These are phyloP conservation scores for Scutellaria baicalensis DNA, from an alignment of 257 asterid genomes.

Conservation along the genomic window DNA sequence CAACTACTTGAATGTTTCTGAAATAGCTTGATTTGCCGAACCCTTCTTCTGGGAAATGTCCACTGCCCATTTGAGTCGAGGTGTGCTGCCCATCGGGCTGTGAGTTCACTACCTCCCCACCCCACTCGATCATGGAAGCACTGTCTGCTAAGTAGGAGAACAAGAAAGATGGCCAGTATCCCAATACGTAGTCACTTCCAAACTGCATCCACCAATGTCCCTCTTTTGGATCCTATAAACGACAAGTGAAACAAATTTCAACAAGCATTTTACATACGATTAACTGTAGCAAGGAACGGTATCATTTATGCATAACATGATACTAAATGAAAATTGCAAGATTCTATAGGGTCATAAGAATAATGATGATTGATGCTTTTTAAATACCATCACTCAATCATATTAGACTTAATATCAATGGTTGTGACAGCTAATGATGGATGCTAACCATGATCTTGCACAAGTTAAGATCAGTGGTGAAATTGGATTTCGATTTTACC, in stretches of 20 bases:
- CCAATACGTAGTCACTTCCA: constrained; percentile 66
- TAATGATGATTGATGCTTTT: constrained; percentile 22
- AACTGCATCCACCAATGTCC: constrained; percentile 98
- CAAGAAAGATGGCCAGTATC: constrained; percentile 93
- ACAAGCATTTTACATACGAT: too few relatives aligned
- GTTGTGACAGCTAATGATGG: not conserved
- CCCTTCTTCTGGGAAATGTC: constrained; percentile 81
- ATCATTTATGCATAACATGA: not conserved
- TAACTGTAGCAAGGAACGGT: not conserved
- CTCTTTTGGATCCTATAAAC: constrained; percentile 68
- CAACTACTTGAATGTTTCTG: constrained; percentile 79
- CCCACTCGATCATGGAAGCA: constrained; percentile 90
- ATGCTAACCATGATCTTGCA: constrained; percentile 13
- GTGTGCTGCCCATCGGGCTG: constrained; percentile 74
- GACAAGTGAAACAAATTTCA: too few relatives aligned
- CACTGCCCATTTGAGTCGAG: constrained; percentile 89
- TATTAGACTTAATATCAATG: constrained; percentile 1
- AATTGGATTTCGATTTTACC: constrained; percentile 44
- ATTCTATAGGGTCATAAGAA: constrained; percentile 27
- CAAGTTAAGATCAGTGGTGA: not conserved
- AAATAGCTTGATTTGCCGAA: constrained; percentile 81
- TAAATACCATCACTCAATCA: constrained; percentile 4
- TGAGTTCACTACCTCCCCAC: constrained; percentile 84
- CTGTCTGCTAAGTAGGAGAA: constrained; percentile 75
- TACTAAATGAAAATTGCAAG: constrained; percentile 21